Base-by-base conservation (phyloP, 768 basidiomycete species). In the Chalciporus pseudorubinellus region DNA sequence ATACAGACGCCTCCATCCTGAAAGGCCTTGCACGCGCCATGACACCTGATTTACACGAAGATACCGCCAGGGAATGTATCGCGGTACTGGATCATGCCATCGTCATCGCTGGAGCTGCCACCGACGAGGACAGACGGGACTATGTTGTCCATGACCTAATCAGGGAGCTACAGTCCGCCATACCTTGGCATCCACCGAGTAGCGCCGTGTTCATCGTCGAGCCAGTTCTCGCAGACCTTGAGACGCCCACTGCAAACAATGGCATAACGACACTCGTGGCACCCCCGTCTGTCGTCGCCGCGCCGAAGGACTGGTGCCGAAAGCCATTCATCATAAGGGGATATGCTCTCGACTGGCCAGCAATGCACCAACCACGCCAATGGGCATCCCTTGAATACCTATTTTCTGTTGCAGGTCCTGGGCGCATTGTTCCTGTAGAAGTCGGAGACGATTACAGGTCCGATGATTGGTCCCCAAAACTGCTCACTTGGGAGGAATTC, bases 351-450 rank as follows among this genome's bases (percentile, higher is more conserved):
- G 71, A 82, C 44, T 98, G 94, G 94, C 88, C 92, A 6, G 95
- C 95, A 1, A 57, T 91, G 55, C 74, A 71, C 10, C 72, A 78
- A 2, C 50, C 57, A 29, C 82, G 79, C 48, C 77, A 82, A 4
- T 98, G 95, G 95, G 56, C 67, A 11, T 86, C 82, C 16, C 69
- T 75, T 6, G 65, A 72, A 3, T 98, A 99, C 64, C 78, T 99
- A 1, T 76, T 77, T 13, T 72, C 74, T 4, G 72, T 84, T 1
- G 81, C 87, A 2, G 97, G 97, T 13, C 81, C 80, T 39, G 94
- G 89, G 2, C 79, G 97, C 19, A 71, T 91, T 5, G 87, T 98
- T 1, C 97, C 95, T 6, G 85, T 98, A 7, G 95, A 98, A 69
- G 71, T 97, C 16, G 95, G 95, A 13, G 67, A 70, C 29, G 88